Evolutionary conservation across 202 grass and related monocot genomes (phyloP), one percentile per base, ranked within the genome.

Genomic region (Setaria italica): DNA sequence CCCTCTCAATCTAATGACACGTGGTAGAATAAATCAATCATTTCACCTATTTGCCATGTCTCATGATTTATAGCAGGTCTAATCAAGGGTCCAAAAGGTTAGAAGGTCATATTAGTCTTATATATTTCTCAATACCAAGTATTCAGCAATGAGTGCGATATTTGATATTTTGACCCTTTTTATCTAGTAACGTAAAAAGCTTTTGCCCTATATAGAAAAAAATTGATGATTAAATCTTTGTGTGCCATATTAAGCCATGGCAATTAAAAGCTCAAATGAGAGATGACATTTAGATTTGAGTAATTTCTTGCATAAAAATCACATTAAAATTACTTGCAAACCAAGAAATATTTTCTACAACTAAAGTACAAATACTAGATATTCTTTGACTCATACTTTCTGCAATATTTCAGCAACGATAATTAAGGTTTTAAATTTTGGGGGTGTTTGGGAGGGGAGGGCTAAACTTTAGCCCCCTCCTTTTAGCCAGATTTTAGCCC

Each of bases 31-130:
- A 51, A 80, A 80, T 54, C 7, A 1, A 67, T 15, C 1, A 43
- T 11, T 8, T 56, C 34, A 42, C 43, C 43, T 65, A 60, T 65
- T 74, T 66, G 0, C 15, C 57, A 55, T 0, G 11, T 55, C 1
- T 65, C 47, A 15, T 11, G 6, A 66, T 80, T 45, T 74, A 47
- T 25, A 74, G 41, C 17, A 74, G 25, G 48, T 67, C 19, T 41
- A 67, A 80, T 12, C 47, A 80, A 55, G 3, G 6, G n/a, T 50
- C 46, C 57, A 64, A 76, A 80, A 86, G 37, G 35, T 47, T 15
- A 67, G 20, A 33, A 64, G 3, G 2, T 66, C 58, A 14, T 21
- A 6, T 46, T 55, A 6, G 4, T 66, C 47, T 32, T 34, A 4
- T 46, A 65, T 62, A 78, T 85, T 85, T 78, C 19, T 37, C 12